Evolutionary conservation across 495 filamentous ascomycete species (phyloP), one percentile per base, ranked within the genome.

Genomic region (Cairneyella variabilis): DNA sequence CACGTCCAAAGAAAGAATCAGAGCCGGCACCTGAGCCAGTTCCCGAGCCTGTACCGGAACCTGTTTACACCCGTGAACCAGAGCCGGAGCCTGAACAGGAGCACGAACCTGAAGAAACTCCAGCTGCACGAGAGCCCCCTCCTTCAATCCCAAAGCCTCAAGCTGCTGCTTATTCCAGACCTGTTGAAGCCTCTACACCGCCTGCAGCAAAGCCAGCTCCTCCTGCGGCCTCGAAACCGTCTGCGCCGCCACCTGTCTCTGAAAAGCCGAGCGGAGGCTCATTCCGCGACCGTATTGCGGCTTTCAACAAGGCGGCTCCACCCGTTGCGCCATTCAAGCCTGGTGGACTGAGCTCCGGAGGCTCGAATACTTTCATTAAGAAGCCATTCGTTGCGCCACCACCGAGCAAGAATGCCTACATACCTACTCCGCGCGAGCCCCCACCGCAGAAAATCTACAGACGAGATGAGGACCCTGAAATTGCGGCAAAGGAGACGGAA

Each of bases 341-440:
- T 11, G 75, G 80, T 55, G 79, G 80, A 3, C 62, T 83, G 30
- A 71, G 77, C 48, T 56, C 55, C 16, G 73, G 80, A 22, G 75
- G 79, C 39, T 76, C 79, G 10, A 72, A 74, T 43, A 77, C 79
- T 53, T 97, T 97, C 59, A 83, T 97, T 66, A 97, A 95, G 76
- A 97, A 97, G 69, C 90, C 93, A n/a, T 98, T 97, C 61, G 93
- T 98, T 53, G 86, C 93, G 1, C 90, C 95, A 26, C 93, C 93
- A 47, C 93, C 93, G 6, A 95, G 90, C 67, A 88, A 91, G 57
- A 85, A 97, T 76, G 85, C 95, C 2, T 98, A 90, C 61, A 80
- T 97, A 1, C 86, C 93, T 30, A 83, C 84, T 4, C 82, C 83
- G 28, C 72, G 67, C 9, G 81, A 84, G 28, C 75, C 82, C 23